Conservation (phyloP, 108 stramenopile genomes). For the Cylindrotheca closterium region DNA sequence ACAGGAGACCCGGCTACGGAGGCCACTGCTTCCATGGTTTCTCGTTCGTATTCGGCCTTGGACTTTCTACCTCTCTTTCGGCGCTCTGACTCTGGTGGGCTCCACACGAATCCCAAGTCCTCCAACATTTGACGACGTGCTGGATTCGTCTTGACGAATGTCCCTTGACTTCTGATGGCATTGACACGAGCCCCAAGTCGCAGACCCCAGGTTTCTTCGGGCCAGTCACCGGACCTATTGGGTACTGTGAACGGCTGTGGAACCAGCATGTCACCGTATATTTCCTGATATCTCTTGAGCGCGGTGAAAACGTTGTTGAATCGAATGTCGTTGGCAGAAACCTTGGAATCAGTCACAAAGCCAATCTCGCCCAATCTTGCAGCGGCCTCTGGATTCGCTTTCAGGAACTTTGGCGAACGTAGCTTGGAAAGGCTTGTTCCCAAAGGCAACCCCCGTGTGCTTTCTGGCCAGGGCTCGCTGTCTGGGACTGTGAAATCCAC, state of each 20-base stretch:
- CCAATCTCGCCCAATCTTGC: constrained; percentile 52
- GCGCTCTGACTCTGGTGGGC: constrained; percentile 52
- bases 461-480: constrained; percentile 73
- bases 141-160: constrained; percentile 78
- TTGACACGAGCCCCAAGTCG: constrained; percentile 85
- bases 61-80: constrained; percentile 61
- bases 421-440: constrained; percentile 63
- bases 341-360: constrained; percentile 15
- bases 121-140: constrained; percentile 64
- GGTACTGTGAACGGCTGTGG: constrained; percentile 89
- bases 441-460: constrained; percentile 70
- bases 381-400: constrained; percentile 61
- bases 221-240: constrained; percentile 57
- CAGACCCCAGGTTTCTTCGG: constrained; percentile 77
- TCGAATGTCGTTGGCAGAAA: constrained; percentile 70
- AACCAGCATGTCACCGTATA: constrained; percentile 85
- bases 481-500: constrained; percentile 71
- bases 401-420: constrained; percentile 58
- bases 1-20: constrained; percentile 9
- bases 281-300: constrained; percentile 73
- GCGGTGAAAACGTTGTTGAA: constrained; percentile 79
- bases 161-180: constrained; percentile 88
- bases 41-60: constrained; percentile 48
- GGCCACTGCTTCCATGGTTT: constrained; percentile 23
- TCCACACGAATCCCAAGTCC: constrained; percentile 85